Conservation (phyloP, 345 rosid genomes). For the Sisymbrium altissimum region DNA sequence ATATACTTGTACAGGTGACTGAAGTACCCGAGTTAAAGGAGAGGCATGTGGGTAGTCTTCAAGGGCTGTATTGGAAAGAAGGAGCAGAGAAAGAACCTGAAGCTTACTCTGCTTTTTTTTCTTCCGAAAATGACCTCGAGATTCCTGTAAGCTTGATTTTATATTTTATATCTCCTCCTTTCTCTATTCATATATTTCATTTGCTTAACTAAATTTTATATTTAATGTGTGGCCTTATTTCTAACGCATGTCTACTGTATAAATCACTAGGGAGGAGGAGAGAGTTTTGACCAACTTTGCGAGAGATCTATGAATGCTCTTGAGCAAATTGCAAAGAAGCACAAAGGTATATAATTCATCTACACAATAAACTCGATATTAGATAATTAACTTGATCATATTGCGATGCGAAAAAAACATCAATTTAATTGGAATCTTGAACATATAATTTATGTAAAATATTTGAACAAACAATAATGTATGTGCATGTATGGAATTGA, state of each 20-base stretch:
- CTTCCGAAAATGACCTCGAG: constrained; percentile 34
- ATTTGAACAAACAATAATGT: too few species aligned
- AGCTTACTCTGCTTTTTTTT: constrained; percentile 37
- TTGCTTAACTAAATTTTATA: not conserved
- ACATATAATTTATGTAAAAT: too few species aligned
- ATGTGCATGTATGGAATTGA: not conserved
- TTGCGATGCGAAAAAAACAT: not conserved
- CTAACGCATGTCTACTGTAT: not conserved
- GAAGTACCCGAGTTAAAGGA: constrained; percentile 35
- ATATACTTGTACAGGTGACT: constrained; percentile 14
- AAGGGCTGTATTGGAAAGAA: constrained; percentile 36
- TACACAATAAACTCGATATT: not conserved
- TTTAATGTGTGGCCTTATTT: too few species aligned
- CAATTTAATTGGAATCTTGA: too few species aligned
- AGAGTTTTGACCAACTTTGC: constrained; percentile 38
- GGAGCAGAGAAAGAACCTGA: constrained; percentile 37
- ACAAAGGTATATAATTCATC: constrained; percentile 20
- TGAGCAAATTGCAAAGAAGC: constrained; percentile 32
- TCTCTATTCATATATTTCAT: not conserved
- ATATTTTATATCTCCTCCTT: not conserved
- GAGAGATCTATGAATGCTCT: constrained; percentile 37
- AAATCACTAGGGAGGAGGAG: constrained; percentile 37
- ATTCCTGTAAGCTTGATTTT: constrained; percentile 23
- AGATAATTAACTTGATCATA: not conserved
- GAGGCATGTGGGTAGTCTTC: constrained; percentile 34